Base-by-base conservation (phyloP, 2,329 filamentous ascomycete genomes). In the Botryosphaeria dothidea region DNA sequence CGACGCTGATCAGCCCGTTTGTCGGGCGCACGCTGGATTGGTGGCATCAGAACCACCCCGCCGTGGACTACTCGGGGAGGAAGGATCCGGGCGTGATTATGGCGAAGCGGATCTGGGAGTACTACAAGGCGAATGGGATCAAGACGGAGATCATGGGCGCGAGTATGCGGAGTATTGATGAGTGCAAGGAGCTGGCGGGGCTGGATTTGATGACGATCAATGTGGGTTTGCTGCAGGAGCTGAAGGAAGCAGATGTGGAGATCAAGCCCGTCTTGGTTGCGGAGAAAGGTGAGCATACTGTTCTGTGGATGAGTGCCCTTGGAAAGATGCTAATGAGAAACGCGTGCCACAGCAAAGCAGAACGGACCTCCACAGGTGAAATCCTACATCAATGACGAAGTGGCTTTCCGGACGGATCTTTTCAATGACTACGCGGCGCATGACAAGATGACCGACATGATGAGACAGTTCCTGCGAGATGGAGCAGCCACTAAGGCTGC, bases 1-100 rank as follows among this genome's bases (percentile, higher is more conserved):
- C 86, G 67, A 83, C 82, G 0, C 89, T 88, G 69, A 85, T 90
- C 45, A 85, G 87, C 0, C 88, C 88, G 0, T 82, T 60, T 23
- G 56, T 60, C 2, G 56, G 56, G 4, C 41, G 56, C 25, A 60
- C 56, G 56, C 56, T 60, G 19, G 56, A 60, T 34, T 60, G 56
- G 56, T 60, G 56, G 56, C n/a, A 88, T 66, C 84, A 89, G 34
- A 88, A 90, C 69, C 86, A 89, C 67, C 76, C 90, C 34, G 84
- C 83, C 67, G 87, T 88, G 3, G 86, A 89, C 69, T 69, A 67
- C 3, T 45, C 65, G 3, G 68, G 65, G 43, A 15, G 82, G 66
- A 71, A 79, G 3, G 84, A 86, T 64, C 71, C 78, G 29, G 74
- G 82, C 68, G 83, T 82, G 68, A 80, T 81, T 9, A 80, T 88